These are phyloP conservation scores for Warburgia ugandensis DNA, from an alignment of 164 flowering plant species.

Conservation along the genomic window DNA sequence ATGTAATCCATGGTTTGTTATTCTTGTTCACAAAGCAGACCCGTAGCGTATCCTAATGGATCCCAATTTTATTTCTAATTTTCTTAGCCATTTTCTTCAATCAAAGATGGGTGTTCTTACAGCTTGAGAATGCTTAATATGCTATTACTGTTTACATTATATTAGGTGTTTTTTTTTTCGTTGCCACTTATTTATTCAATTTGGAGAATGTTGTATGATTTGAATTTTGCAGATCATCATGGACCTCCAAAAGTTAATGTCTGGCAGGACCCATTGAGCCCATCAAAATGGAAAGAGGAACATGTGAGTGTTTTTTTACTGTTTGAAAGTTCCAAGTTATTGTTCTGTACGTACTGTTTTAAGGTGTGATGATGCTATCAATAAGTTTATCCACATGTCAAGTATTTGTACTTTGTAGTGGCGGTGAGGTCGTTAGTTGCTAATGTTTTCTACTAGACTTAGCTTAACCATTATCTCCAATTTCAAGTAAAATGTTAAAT, in stretches of 20 bases:
- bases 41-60: too few relatives aligned
- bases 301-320: constrained; percentile 35
- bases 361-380: background rate
- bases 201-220: background rate
- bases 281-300: constrained; percentile 67
- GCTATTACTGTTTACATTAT: too few relatives aligned
- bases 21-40: too few relatives aligned
- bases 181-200: too few relatives aligned
- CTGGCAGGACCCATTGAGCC: constrained; percentile 65
- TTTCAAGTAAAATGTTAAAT: background rate
- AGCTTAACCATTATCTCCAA: background rate
- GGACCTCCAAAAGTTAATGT: constrained; percentile 62
- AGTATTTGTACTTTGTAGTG: background rate
- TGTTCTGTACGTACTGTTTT: background rate
- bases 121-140: too few relatives aligned
- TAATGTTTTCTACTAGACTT: background rate
- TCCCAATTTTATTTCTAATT: too few relatives aligned
- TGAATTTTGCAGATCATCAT: constrained; percentile 44
- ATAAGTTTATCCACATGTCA: background rate
- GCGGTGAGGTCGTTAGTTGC: background rate
- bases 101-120: too few relatives aligned
- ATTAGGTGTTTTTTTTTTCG: too few relatives aligned
- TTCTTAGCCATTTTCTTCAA: too few relatives aligned
- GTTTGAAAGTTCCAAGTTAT: background rate
- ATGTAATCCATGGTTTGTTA: too few relatives aligned